Evolutionary conservation across 2,329 filamentous ascomycete species (phyloP), one percentile per base, ranked within the genome.

Genomic region (Colletotrichum sp.): DNA sequence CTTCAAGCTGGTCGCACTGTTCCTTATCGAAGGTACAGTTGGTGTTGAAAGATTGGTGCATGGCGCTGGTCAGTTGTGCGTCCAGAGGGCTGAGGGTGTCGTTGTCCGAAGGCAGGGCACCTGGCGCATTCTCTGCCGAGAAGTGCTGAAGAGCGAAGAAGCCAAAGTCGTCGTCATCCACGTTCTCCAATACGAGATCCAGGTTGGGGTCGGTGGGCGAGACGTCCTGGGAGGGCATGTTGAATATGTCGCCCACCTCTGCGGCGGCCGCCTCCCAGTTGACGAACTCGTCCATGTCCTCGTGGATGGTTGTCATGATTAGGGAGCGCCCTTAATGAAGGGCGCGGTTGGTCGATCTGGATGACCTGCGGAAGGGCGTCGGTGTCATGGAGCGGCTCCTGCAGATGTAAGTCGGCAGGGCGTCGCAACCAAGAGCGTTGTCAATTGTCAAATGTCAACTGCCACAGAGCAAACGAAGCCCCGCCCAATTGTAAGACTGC

Each of bases 251-350:
- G 69, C 81, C 83, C 73, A 83, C 79, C 55, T 82, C 81, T 56
- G 86, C 84, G 61, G 84, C 88, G 65, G 87, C 86, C 73, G 87
- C 83, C 78, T 92, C 90, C 90, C 91, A 93, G 81, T 92, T 87
- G 82, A 94, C 89, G 81, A 93, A 92, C 76, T 92, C 89, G 71
- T 93, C 91, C 86, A 90, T 85, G 69, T 91, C 88, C 71, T 91
- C 86, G 34, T 71, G 69, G 77, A 90, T 79, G 73, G 79, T 76
- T n/a, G 83, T 74, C 83, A 84, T 84, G 72, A 65, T 78, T 59
- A 55, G 30, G 65, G 34, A 62, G n/a, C 34, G 63, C 66, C 61
- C 55, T 74, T 69, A 71, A 67, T 28, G 56, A 28, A 71, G 69
- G 75, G 69, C 69, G 74, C 67, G 73, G n/a, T 24, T 21, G 62